phyloP scores from a whole-genome alignment of 1,139 yeast genomes.

The Taphrina populina region DNA sequence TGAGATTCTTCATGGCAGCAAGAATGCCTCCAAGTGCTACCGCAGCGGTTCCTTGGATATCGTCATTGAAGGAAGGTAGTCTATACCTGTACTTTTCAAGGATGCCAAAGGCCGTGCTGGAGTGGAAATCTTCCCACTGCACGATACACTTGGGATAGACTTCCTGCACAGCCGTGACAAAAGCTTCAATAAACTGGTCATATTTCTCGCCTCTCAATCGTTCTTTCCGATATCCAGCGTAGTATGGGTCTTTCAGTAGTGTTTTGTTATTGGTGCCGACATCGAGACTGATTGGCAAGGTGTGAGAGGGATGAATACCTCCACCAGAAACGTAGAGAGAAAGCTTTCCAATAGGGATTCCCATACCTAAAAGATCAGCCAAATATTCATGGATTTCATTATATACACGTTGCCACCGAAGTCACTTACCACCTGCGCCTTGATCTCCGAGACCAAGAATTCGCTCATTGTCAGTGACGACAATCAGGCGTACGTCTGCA shows the following conservation, averaged over 20 bases:
- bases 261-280: slow-evolving; percentile 86
- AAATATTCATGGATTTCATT: too few relatives aligned
- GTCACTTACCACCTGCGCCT: slow-evolving; percentile 79
- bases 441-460: slow-evolving; percentile 97
- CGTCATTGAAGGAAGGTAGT: slow-evolving; percentile 93
- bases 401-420: neutral
- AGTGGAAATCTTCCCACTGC: slow-evolving; percentile 97
- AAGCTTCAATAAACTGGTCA: slow-evolving; percentile 76
- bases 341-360: slow-evolving; percentile 86
- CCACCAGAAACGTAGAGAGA: slow-evolving; percentile 94
- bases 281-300: slow-evolving; percentile 82
- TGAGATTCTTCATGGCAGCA: slow-evolving; percentile 76
- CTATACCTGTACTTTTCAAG: slow-evolving; percentile 69
- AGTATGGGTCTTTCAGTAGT: slow-evolving; percentile 74
- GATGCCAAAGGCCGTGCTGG: slow-evolving; percentile 78
- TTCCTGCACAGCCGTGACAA: slow-evolving; percentile 66
- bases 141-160: slow-evolving; percentile 86
- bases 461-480: slow-evolving; percentile 57
- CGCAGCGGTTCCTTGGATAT: slow-evolving; percentile 98
- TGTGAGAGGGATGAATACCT: slow-evolving; percentile 94
- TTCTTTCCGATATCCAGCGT: slow-evolving; percentile 85
- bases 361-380: slow-evolving; percentile 47
- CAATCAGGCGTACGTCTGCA: slow-evolving; percentile 30
- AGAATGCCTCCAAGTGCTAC: slow-evolving; percentile 92
- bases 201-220: slow-evolving; percentile 85